Conservation (phyloP, 2,329 filamentous ascomycete species). For the Celoporthe dispersa region DNA sequence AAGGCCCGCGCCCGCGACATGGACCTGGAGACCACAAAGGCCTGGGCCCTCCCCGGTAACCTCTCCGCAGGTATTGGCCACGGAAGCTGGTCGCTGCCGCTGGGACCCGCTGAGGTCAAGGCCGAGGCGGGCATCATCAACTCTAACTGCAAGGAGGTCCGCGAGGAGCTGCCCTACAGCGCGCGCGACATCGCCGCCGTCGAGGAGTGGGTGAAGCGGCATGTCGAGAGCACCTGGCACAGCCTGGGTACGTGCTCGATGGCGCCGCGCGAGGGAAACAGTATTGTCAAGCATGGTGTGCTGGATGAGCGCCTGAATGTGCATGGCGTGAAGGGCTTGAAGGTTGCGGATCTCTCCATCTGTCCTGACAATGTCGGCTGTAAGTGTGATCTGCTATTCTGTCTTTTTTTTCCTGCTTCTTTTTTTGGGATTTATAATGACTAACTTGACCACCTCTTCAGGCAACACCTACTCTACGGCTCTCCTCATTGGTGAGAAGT, state of each 20-base stretch:
- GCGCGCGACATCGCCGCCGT: conserved; percentile 64
- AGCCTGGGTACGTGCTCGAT: conserved; percentile 72
- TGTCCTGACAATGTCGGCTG: conserved; percentile 79
- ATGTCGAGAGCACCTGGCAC: conserved; percentile 80
- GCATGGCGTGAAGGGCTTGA: conserved; percentile 75
- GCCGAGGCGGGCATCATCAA: conserved; percentile 57
- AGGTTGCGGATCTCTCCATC: conserved; percentile 77
- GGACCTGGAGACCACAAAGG: conserved; percentile 75
- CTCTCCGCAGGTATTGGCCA: conserved; percentile 73
- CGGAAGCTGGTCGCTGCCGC: conserved; percentile 69
- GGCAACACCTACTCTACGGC: conserved; percentile 62
- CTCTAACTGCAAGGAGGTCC: conserved; percentile 64
- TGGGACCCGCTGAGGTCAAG: conserved; percentile 57
- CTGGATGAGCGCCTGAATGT: conserved; percentile 79
- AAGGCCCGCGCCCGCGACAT: conserved; percentile 72
- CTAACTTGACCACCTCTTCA: background rate
- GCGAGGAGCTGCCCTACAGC: conserved; percentile 69
- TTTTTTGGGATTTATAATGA: conserved; percentile 41
- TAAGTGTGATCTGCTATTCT: conserved; percentile 42
- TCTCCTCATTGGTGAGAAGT: conserved; percentile 77
- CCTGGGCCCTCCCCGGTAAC: conserved; percentile 75
- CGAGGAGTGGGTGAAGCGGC: conserved; percentile 64
- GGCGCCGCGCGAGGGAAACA: conserved; percentile 76
- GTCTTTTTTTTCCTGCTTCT: background rate
- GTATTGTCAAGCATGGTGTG: conserved; percentile 79